Evolutionary conservation across 768 basidiomycete species (phyloP).

Genomic region (Termitomyces sp.): DNA sequence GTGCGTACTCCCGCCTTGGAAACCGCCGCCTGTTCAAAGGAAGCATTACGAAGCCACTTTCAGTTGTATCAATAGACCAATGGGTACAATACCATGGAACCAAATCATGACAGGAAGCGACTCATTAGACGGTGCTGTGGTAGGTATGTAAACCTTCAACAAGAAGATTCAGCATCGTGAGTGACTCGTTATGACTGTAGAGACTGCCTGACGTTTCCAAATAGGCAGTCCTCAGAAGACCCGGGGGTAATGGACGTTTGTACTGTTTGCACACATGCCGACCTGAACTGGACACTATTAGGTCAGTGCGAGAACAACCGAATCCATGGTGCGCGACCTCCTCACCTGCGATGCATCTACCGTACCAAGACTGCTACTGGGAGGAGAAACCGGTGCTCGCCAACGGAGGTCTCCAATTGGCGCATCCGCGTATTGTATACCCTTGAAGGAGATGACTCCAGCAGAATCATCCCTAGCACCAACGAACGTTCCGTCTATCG

Average conservation of each 20-base stretch:
- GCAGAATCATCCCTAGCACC: conserved; percentile 24
- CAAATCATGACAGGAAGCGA: conserved; percentile 34
- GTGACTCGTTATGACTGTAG: background rate
- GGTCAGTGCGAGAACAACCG: background rate
- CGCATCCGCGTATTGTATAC: conserved; percentile 38
- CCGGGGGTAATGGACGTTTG: conserved; percentile 22
- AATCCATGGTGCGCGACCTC: background rate
- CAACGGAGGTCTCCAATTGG: conserved; percentile 36
- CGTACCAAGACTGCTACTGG: conserved; percentile 27
- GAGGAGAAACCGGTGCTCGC: conserved; percentile 33
- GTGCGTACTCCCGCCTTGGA: conserved; percentile 30
- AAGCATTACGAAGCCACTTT: background rate
- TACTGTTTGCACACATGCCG: conserved; percentile 27
- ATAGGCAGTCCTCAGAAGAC: conserved; percentile 38
- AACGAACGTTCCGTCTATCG: conserved; percentile 25
- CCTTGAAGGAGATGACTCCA: conserved; percentile 31
- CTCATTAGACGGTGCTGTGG: conserved; percentile 13
- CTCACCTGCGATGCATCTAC: conserved; percentile 31
- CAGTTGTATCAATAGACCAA: background rate
- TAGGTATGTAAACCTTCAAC: conserved; percentile 29
- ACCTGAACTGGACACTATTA: conserved; percentile 23
- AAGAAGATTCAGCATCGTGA: background rate
- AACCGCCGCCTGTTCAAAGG: conserved; percentile 32
- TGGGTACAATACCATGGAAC: conserved; percentile 29
- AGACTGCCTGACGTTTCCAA: conserved; percentile 29